Evolutionary conservation across 2,329 filamentous ascomycete genomes (phyloP).

Genomic region (Aphanocladium album): DNA sequence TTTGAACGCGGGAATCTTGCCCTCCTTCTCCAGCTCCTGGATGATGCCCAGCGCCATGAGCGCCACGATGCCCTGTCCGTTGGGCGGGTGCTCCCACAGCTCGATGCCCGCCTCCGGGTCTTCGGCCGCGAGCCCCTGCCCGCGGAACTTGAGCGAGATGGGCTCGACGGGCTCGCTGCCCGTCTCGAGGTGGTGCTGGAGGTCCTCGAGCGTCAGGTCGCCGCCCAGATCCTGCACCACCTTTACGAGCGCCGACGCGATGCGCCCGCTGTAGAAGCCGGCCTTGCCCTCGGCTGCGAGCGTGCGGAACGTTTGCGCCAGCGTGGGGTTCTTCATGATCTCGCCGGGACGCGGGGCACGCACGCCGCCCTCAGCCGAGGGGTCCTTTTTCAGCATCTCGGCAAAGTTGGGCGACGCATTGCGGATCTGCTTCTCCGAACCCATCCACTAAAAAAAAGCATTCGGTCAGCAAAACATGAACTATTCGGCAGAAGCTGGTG

Average conservation of each 20-base stretch:
- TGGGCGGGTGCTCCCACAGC: constrained; percentile 95
- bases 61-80: constrained; percentile 92
- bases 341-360: constrained; percentile 76
- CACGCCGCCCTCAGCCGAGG: constrained; percentile 60
- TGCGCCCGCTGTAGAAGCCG: constrained; percentile 83
- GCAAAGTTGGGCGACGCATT: constrained; percentile 76
- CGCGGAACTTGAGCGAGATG: constrained; percentile 74
- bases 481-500: background rate
- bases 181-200: constrained; percentile 64
- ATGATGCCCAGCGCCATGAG: constrained; percentile 92
- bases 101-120: constrained; percentile 49
- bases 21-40: constrained; percentile 72
- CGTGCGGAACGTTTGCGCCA: constrained; percentile 75
- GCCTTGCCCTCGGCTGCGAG: constrained; percentile 77
- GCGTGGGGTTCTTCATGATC: constrained; percentile 77
- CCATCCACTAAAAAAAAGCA: constrained; percentile 67
- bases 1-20: constrained; percentile 67
- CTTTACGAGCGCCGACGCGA: constrained; percentile 76
- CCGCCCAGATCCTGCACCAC: constrained; percentile 74
- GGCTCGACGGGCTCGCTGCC: constrained; percentile 77
- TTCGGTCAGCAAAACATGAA: background rate
- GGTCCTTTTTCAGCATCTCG: constrained; percentile 82
- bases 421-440: constrained; percentile 58
- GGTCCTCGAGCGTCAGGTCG: constrained; percentile 71
- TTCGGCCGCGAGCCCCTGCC: constrained; percentile 45